Conservation (phyloP, 2,329 filamentous ascomycete species). For the Endoconidiophora laricicola region DNA sequence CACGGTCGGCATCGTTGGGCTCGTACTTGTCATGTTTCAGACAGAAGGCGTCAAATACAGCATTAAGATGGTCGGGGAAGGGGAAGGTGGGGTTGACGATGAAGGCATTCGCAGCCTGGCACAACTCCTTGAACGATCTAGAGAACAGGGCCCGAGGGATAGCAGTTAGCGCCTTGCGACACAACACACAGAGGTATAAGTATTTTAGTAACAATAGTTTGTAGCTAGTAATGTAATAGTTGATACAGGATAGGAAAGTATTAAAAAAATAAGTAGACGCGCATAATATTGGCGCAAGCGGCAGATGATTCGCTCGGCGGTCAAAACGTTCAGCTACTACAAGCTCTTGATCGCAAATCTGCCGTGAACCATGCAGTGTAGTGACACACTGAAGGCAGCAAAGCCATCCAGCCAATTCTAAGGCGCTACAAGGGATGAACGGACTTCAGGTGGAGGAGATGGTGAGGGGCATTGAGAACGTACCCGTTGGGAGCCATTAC, state of each 20-base stretch:
- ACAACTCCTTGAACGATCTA: slow-evolving; percentile 44
- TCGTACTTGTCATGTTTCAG: slow-evolving; percentile 51
- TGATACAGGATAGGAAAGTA: no score
- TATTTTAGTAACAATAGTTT: no score
- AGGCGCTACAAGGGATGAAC: no score
- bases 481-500: no score
- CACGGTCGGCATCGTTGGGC: slow-evolving; percentile 49
- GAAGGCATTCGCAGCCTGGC: slow-evolving; percentile 38
- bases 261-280: not conserved
- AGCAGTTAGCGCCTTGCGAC: no score
- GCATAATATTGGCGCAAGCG: not conserved
- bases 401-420: no score
- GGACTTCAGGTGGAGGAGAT: no score
- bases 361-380: slow-evolving; percentile 1
- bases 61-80: slow-evolving; percentile 47
- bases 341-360: not conserved
- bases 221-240: no score
- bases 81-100: slow-evolving; percentile 36
- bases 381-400: no score
- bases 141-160: not conserved
- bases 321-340: no score
- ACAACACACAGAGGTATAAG: no score
- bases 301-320: not conserved
- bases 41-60: slow-evolving; percentile 49
- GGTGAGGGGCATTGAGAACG: no score